Evolutionary conservation across 257 asterid genomes (phyloP), one percentile per base, ranked within the genome.

Genomic region (Dorcoceras hygrometricum): DNA sequence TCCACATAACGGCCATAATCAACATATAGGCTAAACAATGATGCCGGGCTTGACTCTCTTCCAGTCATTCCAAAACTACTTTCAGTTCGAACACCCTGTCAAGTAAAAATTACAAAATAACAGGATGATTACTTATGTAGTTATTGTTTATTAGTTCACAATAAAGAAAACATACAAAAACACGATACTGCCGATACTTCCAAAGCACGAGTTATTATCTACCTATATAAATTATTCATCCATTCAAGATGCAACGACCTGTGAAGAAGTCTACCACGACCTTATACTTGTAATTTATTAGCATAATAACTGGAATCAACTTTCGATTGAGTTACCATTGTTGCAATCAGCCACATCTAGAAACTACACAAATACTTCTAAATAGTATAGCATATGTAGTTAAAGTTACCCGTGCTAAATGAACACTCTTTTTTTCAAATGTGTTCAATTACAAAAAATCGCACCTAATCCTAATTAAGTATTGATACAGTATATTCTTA

Each of bases 1-100:
- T 93, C 99, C 18, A 85, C 72, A 63, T 79, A 83, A 74, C 99
- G 94, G 50, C 97, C 96, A 36, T 83, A 83, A 79, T 93, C 89
- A 67, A 88, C 87, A 81, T 85, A 90, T 63, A 93, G 74, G 54
- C 90, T 83, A 71, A 93, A 82, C 74, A 93, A 74, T 60, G 96
- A 81, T 77, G 97, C 96, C 32, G 99, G 95, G 76, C 70, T 82
- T 9, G 90, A 83, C 76, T 90, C 95, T 16, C 69, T 86, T 62
- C 95, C 99, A 25, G 73, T 62, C 99, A 93, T 90, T 77, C 99
- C 99, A 39, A 85, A 76, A 75, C 83, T 48, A 72, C 75, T 73
- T 80, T 90, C 95, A 62, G 67, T 81, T 58, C 73, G 82, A 72
- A 73, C 83, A 75, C 76, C 89, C 96, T 92, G 82, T 75, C 61